These are phyloP conservation scores for Thozetella sp. DNA, from an alignment of 495 filamentous ascomycete genomes.

Conservation along the genomic window DNA sequence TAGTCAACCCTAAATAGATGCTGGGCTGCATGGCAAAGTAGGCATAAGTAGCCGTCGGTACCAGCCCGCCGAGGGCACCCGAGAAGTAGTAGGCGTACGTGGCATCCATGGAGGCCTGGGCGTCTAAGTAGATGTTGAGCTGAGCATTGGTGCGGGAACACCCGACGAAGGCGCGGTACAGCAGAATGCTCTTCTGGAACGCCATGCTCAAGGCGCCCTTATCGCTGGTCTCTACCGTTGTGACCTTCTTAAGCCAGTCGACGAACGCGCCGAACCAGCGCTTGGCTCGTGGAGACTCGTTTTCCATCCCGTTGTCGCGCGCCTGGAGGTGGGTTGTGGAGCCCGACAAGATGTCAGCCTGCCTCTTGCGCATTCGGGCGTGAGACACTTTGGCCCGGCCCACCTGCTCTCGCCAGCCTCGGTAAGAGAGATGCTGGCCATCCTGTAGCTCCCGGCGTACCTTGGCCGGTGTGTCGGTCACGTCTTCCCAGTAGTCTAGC, in stretches of 20 bases:
- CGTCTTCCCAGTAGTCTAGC: constrained; percentile 10
- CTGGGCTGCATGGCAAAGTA: constrained; percentile 3
- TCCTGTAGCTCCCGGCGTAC: neutral
- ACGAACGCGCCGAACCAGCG: constrained; percentile 2
- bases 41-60: neutral
- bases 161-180: neutral
- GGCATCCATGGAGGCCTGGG: constrained; percentile 2
- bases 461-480: constrained; percentile 4
- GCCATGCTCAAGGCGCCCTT: neutral
- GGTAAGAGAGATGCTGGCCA: neutral
- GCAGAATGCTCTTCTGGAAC: neutral
- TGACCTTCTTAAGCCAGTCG: neutral
- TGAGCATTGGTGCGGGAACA: neutral
- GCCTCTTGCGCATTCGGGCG: neutral
- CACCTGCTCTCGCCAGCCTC: neutral
- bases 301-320: neutral
- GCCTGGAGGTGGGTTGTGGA: no score
- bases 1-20: neutral
- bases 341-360: no score
- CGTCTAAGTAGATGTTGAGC: neutral
- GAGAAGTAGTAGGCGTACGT: constrained; percentile 2
- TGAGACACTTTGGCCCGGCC: neutral
- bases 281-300: no score
- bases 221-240: neutral
- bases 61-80: no score